Conservation (phyloP, 805 yeast genomes). For the Candida hispaniensis region DNA sequence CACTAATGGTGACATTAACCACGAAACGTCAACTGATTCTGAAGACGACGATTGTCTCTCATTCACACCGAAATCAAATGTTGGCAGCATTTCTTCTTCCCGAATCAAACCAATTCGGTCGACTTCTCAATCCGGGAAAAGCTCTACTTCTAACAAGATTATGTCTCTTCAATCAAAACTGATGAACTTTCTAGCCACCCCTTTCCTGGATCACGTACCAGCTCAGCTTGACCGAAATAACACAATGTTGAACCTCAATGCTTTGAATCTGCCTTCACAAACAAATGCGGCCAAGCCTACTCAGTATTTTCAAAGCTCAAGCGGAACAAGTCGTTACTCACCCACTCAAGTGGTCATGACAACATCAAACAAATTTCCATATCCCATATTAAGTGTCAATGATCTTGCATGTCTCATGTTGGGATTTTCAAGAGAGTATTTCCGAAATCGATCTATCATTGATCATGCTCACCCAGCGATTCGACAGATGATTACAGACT, state of each 20-base stretch:
- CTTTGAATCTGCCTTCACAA: too few species aligned
- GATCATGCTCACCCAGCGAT: conserved; percentile 40
- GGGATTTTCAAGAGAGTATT: conserved; percentile 60
- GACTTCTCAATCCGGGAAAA: too few species aligned
- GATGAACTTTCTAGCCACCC: conserved; percentile 25
- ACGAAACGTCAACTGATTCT: too few species aligned
- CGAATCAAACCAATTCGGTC: too few species aligned
- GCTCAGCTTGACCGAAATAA: conserved; percentile 3
- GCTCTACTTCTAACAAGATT: too few species aligned
- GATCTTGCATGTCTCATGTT: conserved; percentile 82
- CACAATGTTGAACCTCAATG: conserved; percentile 15
- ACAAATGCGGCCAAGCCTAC: conserved; percentile 26
- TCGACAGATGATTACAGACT: not conserved
- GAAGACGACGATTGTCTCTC: conserved; percentile 11
- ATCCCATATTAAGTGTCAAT: conserved; percentile 74
- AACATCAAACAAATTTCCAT: conserved; percentile 61
- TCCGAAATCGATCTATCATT: conserved; percentile 53
- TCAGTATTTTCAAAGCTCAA: conserved; percentile 43
- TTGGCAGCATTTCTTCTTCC: too few species aligned
- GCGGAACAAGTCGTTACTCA: conserved; percentile 35
- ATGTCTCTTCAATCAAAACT: conserved; percentile 20
- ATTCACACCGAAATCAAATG: conserved; percentile 15
- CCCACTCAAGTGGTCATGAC: conserved; percentile 75
- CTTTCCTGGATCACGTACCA: conserved; percentile 23
- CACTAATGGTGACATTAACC: too few species aligned